Evolutionary conservation across 768 basidiomycete genomes (phyloP).

Genomic region (Bullera alba): DNA sequence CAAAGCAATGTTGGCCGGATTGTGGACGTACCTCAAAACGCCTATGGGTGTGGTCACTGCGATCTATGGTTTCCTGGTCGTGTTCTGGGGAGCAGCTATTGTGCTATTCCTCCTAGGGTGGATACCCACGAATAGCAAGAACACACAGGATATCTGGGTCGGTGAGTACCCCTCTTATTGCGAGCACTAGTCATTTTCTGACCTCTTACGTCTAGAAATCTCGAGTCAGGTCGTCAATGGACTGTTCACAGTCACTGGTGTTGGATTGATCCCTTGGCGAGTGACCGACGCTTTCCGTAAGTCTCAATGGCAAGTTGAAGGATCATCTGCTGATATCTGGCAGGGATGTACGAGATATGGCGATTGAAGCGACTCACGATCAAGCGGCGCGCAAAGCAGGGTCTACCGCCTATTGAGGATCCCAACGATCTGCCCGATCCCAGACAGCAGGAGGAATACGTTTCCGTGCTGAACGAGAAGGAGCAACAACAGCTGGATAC

Average conservation of each 20-base stretch:
- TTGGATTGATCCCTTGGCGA: slow-evolving; percentile 70
- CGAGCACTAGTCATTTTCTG: neutral
- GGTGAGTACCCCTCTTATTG: slow-evolving; percentile 18
- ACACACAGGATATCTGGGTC: slow-evolving; percentile 72
- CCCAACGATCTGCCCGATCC: slow-evolving; percentile 77
- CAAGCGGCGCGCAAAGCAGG: slow-evolving; percentile 56
- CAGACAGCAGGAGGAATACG: slow-evolving; percentile 36
- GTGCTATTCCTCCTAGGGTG: slow-evolving; percentile 58
- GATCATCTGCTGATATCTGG: neutral
- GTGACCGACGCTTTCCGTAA: slow-evolving; percentile 67
- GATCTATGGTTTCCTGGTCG: slow-evolving; percentile 71
- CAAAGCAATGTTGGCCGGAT: slow-evolving; percentile 58
- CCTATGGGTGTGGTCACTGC: slow-evolving; percentile 67
- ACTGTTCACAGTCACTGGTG: slow-evolving; percentile 71
- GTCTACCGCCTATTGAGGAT: slow-evolving; percentile 64
- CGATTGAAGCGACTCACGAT: slow-evolving; percentile 60
- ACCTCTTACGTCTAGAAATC: slow-evolving; percentile 14
- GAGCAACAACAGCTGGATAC: slow-evolving; percentile 38
- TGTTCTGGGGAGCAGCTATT: slow-evolving; percentile 81
- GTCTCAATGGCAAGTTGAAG: slow-evolving; percentile 19
- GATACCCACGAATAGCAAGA: slow-evolving; percentile 64
- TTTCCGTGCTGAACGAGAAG: slow-evolving; percentile 42
- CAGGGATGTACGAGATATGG: slow-evolving; percentile 70
- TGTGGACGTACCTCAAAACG: slow-evolving; percentile 79
- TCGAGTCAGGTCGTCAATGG: slow-evolving; percentile 64